Evolutionary conservation across 176 grass and related monocot species (phyloP), one percentile per base, ranked within the genome.

Genomic region (Olyra latifolia): DNA sequence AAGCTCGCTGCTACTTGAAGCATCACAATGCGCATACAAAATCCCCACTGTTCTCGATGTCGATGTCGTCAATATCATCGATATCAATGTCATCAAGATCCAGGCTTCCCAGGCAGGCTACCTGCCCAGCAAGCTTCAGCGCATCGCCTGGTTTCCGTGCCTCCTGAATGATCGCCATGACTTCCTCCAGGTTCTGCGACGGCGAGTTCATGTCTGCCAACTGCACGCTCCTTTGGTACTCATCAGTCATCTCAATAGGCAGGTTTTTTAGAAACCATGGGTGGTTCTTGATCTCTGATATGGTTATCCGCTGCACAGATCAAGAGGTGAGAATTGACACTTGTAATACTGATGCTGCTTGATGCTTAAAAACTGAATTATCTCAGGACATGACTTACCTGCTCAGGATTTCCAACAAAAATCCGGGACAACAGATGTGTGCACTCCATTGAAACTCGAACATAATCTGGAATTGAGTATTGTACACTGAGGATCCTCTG

Each of bases 181-280:
- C 75, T 52, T 95, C 92, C 38, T 98, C 92, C 19, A 98, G 63
- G 84, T 71, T 89, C 70, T 98, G 92, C 15, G 62, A 66, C 7
- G 64, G 53, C 1, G 54, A 68, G 46, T 87, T 90, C 56, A 59
- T 74, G 63, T 85, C 81, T 3, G 58, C 47, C 72, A 75, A 45
- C 74, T 91, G 80, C 67, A 87, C 52, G 27, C 40, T 42, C 59
- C 29, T 77, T 55, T 91, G 93, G 58, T 91, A 91, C 40, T 87
- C 90, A 11, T 97, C 93, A 0, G 86, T 89, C 75, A 97, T 87
- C 82, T 97, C 93, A 2, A 89, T 54, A 1, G 93, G 93, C 71
- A 97, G 89, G 76, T 93, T 97, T 77, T 91, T 93, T 27, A 91
- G 74, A 80, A 97, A 97, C 93, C 93, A 97, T 62, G 93, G 88